Conservation (phyloP, 768 basidiomycete genomes). For the Hortiboletus flavorubellus region DNA sequence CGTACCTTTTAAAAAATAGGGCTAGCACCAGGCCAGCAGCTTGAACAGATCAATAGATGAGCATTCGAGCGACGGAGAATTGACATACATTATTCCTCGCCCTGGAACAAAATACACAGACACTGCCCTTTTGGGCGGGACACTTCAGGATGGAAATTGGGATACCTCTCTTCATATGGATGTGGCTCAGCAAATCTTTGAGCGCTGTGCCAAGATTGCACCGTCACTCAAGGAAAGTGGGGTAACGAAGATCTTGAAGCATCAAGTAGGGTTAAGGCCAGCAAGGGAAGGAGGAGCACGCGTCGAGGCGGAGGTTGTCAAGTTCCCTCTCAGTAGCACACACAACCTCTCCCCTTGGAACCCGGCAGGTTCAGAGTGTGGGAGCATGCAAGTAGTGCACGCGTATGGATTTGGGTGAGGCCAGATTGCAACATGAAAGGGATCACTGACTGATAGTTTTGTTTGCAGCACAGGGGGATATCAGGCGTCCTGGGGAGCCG, state of each 20-base stretch:
- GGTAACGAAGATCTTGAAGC: constrained; percentile 42
- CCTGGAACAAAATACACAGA: constrained; percentile 42
- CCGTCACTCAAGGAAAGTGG: constrained; percentile 33
- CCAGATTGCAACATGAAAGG: background rate
- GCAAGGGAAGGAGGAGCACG: constrained; percentile 53
- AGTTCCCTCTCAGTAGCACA: constrained; percentile 31
- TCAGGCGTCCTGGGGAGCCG: constrained; percentile 43
- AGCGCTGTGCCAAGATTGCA: constrained; percentile 40
- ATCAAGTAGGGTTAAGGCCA: constrained; percentile 61
- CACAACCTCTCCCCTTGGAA: constrained; percentile 18
- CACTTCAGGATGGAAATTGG: constrained; percentile 47
- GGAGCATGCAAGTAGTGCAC: constrained; percentile 43
- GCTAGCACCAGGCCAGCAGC: no score
- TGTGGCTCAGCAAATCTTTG: constrained; percentile 43
- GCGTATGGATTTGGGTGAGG: constrained; percentile 59
- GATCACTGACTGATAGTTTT: constrained; percentile 10
- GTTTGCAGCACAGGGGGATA: constrained; percentile 35
- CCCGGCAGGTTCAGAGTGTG: constrained; percentile 16
- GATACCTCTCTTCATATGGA: constrained; percentile 45
- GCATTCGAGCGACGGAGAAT: constrained; percentile 15
- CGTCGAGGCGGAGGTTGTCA: constrained; percentile 46
- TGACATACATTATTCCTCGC: constrained; percentile 63
- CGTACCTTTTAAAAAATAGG: constrained; percentile 1
- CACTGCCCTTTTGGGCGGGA: constrained; percentile 55
- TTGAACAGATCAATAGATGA: constrained; percentile 13